Conservation (phyloP, 129 eudicot species). For the Flaveria brownii region DNA sequence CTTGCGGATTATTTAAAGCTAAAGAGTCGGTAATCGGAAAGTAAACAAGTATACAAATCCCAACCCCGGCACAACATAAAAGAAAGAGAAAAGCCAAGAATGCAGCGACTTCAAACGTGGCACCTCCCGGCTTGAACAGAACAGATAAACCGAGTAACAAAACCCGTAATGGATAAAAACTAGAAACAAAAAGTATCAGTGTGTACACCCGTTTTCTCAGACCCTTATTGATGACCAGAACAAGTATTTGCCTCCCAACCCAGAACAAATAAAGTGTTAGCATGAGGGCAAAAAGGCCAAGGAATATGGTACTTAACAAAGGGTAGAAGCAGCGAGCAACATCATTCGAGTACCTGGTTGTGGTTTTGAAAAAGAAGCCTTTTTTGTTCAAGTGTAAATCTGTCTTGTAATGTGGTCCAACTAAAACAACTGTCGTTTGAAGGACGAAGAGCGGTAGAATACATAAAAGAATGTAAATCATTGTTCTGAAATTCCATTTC, state of each 20-base stretch:
- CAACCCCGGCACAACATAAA: constrained; percentile 71
- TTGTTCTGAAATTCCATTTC: constrained; percentile 83
- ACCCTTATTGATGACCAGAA: constrained; percentile 77
- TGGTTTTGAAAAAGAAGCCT: constrained; percentile 53
- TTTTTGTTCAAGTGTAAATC: constrained; percentile 27
- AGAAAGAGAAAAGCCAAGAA: constrained; percentile 84
- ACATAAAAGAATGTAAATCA: constrained; percentile 57
- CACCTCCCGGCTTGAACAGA: constrained; percentile 55
- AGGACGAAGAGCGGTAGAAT: constrained; percentile 65
- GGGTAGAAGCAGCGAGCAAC: constrained; percentile 76
- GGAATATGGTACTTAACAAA: constrained; percentile 69
- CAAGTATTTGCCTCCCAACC: constrained; percentile 79
- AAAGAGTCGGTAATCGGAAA: constrained; percentile 88
- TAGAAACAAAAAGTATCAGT: constrained; percentile 61
- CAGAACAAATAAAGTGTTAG: constrained; percentile 64
- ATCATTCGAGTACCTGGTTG: constrained; percentile 28
- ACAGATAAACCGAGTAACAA: constrained; percentile 83
- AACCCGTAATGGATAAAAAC: constrained; percentile 69
- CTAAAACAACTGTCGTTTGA: constrained; percentile 63
- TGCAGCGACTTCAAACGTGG: constrained; percentile 54
- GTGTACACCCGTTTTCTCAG: constrained; percentile 82
- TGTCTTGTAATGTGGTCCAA: constrained; percentile 51
- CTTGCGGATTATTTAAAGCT: constrained; percentile 58
- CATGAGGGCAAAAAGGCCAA: constrained; percentile 71
- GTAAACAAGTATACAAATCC: constrained; percentile 76